phyloP scores from a whole-genome alignment of 352 stramenopile species.

The Aphanomyces astaci region DNA sequence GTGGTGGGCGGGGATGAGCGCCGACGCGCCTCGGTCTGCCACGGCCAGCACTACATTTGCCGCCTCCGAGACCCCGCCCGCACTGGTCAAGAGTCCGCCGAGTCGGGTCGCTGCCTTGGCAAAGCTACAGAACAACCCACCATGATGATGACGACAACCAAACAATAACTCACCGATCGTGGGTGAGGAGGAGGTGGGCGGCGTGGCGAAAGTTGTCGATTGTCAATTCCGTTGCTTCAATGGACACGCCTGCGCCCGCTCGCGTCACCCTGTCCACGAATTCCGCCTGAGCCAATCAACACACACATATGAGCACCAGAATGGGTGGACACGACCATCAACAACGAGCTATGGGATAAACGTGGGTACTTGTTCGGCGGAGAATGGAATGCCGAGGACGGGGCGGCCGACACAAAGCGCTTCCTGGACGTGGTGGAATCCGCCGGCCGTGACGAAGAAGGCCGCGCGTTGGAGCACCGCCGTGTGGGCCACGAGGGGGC shows the following conservation, averaged over 20 bases:
- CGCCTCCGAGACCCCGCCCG: conserved; percentile 42
- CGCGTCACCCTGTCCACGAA: conserved; percentile 50
- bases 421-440: conserved; percentile 50
- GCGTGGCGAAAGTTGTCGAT: conserved; percentile 8
- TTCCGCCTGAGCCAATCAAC: conserved; percentile 51
- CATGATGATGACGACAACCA: too few species aligned
- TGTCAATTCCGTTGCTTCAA: conserved; percentile 17
- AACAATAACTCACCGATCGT: conserved; percentile 13
- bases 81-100: conserved; percentile 51
- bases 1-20: conserved; percentile 47
- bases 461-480: conserved; percentile 31
- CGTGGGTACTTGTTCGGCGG: conserved; percentile 71
- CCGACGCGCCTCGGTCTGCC: conserved; percentile 39
- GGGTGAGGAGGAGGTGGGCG: conserved; percentile 8
- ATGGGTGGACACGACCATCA: too few species aligned
- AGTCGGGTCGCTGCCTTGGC: conserved; percentile 35
- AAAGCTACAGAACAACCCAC: conserved; percentile 29
- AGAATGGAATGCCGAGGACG: conserved; percentile 61
- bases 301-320: too few species aligned
- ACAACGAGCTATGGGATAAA: too few species aligned
- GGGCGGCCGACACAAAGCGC: conserved; percentile 51
- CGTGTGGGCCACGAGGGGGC: conserved; percentile 28
- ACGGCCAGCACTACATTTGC: conserved; percentile 51
- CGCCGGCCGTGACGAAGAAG: conserved; percentile 49
- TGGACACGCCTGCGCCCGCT: conserved; percentile 36